A percentile compares a stretch with the other conserved stretches of the same genome.
Evolutionary conservation across 1,284 basidiomycete species (phyloP).

Genomic region (Trichosporon asahii): DNA sequence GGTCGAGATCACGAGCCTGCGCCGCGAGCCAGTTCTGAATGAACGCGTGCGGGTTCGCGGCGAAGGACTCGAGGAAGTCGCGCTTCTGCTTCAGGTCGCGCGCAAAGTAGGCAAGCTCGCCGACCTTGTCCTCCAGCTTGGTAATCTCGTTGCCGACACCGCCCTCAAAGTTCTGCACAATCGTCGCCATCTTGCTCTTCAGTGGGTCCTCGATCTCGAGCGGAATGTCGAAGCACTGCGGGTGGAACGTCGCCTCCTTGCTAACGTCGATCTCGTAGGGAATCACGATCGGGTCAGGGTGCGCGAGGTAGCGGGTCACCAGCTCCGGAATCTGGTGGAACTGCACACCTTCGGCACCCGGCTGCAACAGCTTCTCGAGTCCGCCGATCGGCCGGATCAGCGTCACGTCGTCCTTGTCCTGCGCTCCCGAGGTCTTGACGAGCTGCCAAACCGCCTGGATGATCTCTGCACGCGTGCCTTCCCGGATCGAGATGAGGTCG

Average conservation of each 20-base stretch:
- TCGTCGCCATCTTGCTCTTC: conserved; percentile 70
- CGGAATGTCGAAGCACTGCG: conserved; percentile 80
- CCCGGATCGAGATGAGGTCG: conserved; percentile 71
- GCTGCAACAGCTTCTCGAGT: conserved; percentile 57
- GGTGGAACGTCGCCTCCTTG: conserved; percentile 45
- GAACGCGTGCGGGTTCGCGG: conserved; percentile 59
- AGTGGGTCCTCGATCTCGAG: conserved; percentile 82
- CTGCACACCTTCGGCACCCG: conserved; percentile 61
- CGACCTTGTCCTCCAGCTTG: conserved; percentile 84
- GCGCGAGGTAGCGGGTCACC: conserved; percentile 71
- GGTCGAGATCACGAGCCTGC: conserved; percentile 85
- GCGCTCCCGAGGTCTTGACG: conserved; percentile 78
- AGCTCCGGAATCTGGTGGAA: conserved; percentile 85
- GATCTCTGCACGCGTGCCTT: conserved; percentile 78
- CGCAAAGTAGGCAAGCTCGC: conserved; percentile 71
- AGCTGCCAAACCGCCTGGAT: conserved; percentile 88
- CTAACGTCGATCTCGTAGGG: conserved; percentile 59
- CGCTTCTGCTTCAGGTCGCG: conserved; percentile 81
- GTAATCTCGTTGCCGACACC: conserved; percentile 63
- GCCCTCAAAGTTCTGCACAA: conserved; percentile 68
- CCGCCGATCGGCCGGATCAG: conserved; percentile 72
- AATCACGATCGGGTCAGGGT: conserved; percentile 80
- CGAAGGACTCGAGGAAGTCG: conserved; percentile 80
- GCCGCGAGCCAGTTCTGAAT: conserved; percentile 86
- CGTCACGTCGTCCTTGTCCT: conserved; percentile 84